Conservation (phyloP, 768 basidiomycete species). For the Amanita exitialis region DNA sequence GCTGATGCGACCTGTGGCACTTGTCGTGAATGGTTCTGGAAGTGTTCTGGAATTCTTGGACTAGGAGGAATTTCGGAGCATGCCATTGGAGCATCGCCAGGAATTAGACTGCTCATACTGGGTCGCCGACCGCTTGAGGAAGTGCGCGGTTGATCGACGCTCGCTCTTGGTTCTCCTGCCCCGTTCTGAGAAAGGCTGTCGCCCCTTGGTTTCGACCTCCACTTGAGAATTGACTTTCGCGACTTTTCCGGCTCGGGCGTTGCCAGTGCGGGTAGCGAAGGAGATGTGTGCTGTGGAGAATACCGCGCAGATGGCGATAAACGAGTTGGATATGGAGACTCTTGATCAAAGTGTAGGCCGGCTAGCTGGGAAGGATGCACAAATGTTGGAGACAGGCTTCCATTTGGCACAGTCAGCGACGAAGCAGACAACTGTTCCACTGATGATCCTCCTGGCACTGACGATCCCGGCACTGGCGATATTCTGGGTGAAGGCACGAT, state of each 20-base stretch:
- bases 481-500: conserved; percentile 13
- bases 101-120: not conserved
- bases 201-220: conserved; percentile 37
- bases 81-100: conserved; percentile 1
- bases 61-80: conserved; percentile 50
- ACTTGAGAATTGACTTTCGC: conserved; percentile 69
- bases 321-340: conserved; percentile 54
- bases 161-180: not conserved
- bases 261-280: conserved; percentile 16
- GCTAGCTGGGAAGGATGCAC: conserved; percentile 18
- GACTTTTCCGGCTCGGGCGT: conserved; percentile 33
- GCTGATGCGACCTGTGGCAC: not conserved
- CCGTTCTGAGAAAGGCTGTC: conserved; percentile 7
- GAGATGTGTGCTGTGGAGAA: conserved; percentile 14
- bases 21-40: conserved; percentile 14
- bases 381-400: not conserved
- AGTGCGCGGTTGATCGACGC: conserved; percentile 7
- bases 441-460: conserved; percentile 1
- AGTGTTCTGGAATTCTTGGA: conserved; percentile 49
- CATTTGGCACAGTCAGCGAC: not conserved
- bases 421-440: not conserved
- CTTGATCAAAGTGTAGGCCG: conserved; percentile 61
- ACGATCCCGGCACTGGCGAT: conserved; percentile 18
- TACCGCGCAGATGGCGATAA: conserved; percentile 16
- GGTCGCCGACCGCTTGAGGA: conserved; percentile 9